Evolutionary conservation across 2,329 filamentous ascomycete genomes (phyloP).

Genomic region (Phialophora tarda): DNA sequence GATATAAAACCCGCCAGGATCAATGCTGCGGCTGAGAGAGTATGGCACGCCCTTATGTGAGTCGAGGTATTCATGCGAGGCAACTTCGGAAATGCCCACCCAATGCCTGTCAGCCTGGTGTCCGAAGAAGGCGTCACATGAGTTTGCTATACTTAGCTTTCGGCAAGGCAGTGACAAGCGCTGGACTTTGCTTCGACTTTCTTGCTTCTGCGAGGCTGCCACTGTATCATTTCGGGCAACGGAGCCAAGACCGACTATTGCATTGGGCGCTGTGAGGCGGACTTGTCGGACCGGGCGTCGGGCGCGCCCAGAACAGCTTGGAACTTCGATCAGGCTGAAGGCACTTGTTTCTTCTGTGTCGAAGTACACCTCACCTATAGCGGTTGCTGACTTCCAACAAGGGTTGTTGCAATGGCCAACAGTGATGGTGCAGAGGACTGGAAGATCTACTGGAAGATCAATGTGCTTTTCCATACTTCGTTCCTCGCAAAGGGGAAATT

Average conservation of each 20-base stretch:
- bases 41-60: not conserved
- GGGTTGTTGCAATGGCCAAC: not conserved
- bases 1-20: not conserved
- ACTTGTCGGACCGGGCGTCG: not conserved
- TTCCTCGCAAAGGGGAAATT: constrained; percentile 1
- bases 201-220: not conserved
- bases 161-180: not conserved
- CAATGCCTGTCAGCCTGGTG: not conserved
- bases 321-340: constrained; percentile 2
- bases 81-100: not conserved
- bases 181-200: not conserved
- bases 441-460: constrained; percentile 11
- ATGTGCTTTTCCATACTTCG: constrained; percentile 1
- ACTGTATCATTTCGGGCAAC: constrained; percentile 2
- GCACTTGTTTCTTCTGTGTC: not conserved
- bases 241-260: not conserved
- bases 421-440: not conserved
- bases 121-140: not conserved
- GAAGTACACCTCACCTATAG: not conserved
- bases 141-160: not conserved
- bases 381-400: not conserved
- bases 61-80: not conserved
- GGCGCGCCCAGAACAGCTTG: not conserved
- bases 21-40: not conserved
- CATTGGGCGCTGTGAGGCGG: not conserved